A percentile compares a stretch with the other conserved stretches of the same genome.
Evolutionary conservation across 129 eudicot genomes (phyloP).

Genomic region (Helianthus annuus): HanXRQr2.0-SUNRISE NC_035434.2:44969473-44969972

Average conservation of each 20-base stretch:
- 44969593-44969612: not conserved
- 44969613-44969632: not conserved
- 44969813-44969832: not conserved
- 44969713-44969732: not conserved
- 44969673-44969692: constrained; percentile 1
- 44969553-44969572: not conserved
- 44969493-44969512: no score
- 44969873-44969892: not conserved
- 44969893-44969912: not conserved
- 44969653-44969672: constrained; percentile 15
- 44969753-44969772: not conserved
- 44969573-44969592: not conserved
- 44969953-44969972: no score
- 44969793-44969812: not conserved
- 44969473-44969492: no score
- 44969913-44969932: no score
- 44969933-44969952: no score
- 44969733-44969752: not conserved
- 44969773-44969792: not conserved
- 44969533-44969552: no score
- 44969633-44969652: constrained; percentile 19
- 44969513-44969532: no score
- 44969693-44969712: constrained; percentile 22
- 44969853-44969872: not conserved
- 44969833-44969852: not conserved